Conservation (phyloP, 1,284 basidiomycete genomes). For the Marasmius tenuissimus region DNA sequence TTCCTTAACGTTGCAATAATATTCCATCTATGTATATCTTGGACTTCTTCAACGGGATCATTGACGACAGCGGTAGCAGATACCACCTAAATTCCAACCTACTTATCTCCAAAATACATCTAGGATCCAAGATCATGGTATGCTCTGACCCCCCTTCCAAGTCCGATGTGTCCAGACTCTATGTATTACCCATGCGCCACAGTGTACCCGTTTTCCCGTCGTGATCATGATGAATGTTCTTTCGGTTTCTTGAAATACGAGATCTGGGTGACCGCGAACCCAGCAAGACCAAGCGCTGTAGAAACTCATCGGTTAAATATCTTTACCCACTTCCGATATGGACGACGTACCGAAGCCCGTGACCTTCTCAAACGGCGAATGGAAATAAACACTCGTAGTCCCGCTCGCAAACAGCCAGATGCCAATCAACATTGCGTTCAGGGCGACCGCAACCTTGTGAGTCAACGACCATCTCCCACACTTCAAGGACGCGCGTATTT, state of each 20-base stretch:
- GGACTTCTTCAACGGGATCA: too few species aligned
- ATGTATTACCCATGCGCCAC: neutral
- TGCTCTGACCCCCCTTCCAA: too few species aligned
- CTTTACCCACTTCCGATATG: neutral
- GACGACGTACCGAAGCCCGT: constrained; percentile 72
- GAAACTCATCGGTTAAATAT: constrained; percentile 8
- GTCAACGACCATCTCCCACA: constrained; percentile 34
- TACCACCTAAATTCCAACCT: too few species aligned
- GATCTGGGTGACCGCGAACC: constrained; percentile 36
- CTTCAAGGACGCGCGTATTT: constrained; percentile 56
- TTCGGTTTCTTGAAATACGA: constrained; percentile 17
- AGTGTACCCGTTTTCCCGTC: constrained; percentile 3
- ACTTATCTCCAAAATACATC: too few species aligned
- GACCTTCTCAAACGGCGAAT: constrained; percentile 85
- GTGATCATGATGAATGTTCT: neutral
- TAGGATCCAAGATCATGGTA: too few species aligned
- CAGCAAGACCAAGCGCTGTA: constrained; percentile 42
- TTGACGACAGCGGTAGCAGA: too few species aligned
- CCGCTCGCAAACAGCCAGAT: constrained; percentile 78
- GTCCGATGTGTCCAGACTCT: neutral
- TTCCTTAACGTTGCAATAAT: neutral
- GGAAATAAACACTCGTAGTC: constrained; percentile 90
- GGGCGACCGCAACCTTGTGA: constrained; percentile 47
- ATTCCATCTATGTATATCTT: too few species aligned
- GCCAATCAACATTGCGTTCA: constrained; percentile 51